Evolutionary conservation across 768 basidiomycete genomes (phyloP), one percentile per base, ranked within the genome.

Genomic region (Coprinellus aureogranulatus): DNA sequence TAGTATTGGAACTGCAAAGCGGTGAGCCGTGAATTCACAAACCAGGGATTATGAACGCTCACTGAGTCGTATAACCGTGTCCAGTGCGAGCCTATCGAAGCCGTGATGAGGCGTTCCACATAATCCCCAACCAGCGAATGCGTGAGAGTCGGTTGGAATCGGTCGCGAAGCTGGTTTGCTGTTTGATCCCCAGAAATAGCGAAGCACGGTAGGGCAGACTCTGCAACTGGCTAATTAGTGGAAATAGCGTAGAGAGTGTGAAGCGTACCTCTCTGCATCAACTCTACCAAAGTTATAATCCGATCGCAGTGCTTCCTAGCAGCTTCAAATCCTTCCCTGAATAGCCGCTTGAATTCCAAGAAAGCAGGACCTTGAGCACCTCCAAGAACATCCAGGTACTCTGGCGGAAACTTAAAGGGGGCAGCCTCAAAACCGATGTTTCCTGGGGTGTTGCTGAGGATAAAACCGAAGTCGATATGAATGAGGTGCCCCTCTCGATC

Each of bases 341-440:
- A 98, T 39, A 97, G 75, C 54, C 80, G 79, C 67, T 83, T 89
- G 77, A 98, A 99, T 68, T 96, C 91, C 44, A 79, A 68, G 67
- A 89, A 98, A 12, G 89, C 81, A 23, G 86, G 77, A 27, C 87
- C 82, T 51, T 88, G 80, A 41, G 90, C 74, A 2, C 96, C 96
- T 9, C 97, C 97, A 28, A 99, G 79, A 27, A 99, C 91, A 64
- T 98, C 96, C 53, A 99, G 81, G 71, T 99, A 99, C 71, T 99
- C 97, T 53, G 89, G 78, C 8, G 94, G 88, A 12, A 98, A 75
- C 71, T 99, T 99, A 82, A 99, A 99, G 1, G 97, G 97, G 2
- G 97, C 95, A n/a, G 95, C 96, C 74, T 99, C 97, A 70, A 99
- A 98, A 26, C 96, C 92, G 61, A 99, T 90, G 68, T 96, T 96